Evolutionary conservation across 306 rosid species (phyloP).

Genomic region (Alnus glutinosa): DNA sequence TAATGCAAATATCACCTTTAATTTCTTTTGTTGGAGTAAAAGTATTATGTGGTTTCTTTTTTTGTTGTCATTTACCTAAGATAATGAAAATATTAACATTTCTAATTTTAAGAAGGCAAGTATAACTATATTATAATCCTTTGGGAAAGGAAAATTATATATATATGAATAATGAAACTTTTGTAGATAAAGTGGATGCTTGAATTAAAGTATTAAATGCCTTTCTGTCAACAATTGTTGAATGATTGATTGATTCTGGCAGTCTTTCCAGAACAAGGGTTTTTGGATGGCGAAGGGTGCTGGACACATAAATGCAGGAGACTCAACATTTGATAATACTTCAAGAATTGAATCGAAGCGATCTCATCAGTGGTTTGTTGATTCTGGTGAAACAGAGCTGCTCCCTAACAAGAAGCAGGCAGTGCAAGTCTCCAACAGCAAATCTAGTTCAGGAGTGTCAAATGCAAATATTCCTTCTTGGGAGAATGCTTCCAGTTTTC

Average conservation of each 20-base stretch:
- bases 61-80: neutral
- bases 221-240: neutral
- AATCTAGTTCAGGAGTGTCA: constrained; percentile 54
- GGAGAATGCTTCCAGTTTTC: constrained; percentile 62
- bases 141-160: neutral
- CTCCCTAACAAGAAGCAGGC: constrained; percentile 80
- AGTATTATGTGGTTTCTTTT: neutral
- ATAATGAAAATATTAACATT: neutral
- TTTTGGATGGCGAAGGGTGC: constrained; percentile 66
- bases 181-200: neutral
- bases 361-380: constrained; percentile 73
- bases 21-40: neutral
- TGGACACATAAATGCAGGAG: constrained; percentile 49
- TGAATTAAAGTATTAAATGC: neutral
- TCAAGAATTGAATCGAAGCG: constrained; percentile 73
- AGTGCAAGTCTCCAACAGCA: constrained; percentile 54
- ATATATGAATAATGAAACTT: neutral
- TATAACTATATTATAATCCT: neutral
- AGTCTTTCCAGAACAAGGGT: constrained; percentile 66
- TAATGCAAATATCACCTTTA: neutral
- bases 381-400: constrained; percentile 54
- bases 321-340: constrained; percentile 47
- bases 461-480: constrained; percentile 55
- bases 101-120: neutral
- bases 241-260: constrained; percentile 16